Percentiles rank a stretch among this genome's conserved stretches.
These are phyloP conservation scores for Leccinellum luteum DNA, from an alignment of 768 basidiomycete species.

Conservation along the genomic window DNA sequence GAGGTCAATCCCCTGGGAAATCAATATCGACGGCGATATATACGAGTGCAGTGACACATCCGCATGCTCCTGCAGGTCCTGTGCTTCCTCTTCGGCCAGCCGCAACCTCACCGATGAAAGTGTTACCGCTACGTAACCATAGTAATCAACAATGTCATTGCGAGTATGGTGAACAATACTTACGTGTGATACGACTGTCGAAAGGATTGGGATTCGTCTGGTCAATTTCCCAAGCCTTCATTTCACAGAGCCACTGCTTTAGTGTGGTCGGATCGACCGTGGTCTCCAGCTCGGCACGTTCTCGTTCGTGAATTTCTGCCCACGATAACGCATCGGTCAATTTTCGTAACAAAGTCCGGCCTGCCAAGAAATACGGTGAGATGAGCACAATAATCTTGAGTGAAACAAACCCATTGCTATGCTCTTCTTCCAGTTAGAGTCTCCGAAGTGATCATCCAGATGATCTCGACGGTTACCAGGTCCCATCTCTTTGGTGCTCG, in stretches of 20 bases:
- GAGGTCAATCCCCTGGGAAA: neutral
- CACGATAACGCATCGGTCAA: neutral
- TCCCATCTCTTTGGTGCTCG: no score
- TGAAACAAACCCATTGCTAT: no score
- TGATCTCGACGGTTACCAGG: neutral
- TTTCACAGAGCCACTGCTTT: neutral
- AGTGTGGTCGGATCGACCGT: neutral
- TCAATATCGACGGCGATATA: neutral
- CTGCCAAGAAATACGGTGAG: neutral
- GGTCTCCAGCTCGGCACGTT: neutral
- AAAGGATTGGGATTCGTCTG: neutral
- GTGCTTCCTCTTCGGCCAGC: constrained; percentile 1
- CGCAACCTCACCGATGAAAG: neutral
- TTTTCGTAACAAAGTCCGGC: neutral
- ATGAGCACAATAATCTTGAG: no score
- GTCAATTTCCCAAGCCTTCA: neutral
- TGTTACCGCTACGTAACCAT: neutral
- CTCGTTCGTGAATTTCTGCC: neutral
- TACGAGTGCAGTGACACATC: neutral
- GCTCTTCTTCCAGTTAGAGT: constrained; percentile 1
- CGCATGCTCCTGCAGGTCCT: neutral
- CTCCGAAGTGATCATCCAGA: neutral
- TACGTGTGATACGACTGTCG: neutral
- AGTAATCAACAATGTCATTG: neutral
- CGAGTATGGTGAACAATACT: neutral